Conservation (phyloP, 176 grass and related monocot species). For the Ananas comosus region DNA sequence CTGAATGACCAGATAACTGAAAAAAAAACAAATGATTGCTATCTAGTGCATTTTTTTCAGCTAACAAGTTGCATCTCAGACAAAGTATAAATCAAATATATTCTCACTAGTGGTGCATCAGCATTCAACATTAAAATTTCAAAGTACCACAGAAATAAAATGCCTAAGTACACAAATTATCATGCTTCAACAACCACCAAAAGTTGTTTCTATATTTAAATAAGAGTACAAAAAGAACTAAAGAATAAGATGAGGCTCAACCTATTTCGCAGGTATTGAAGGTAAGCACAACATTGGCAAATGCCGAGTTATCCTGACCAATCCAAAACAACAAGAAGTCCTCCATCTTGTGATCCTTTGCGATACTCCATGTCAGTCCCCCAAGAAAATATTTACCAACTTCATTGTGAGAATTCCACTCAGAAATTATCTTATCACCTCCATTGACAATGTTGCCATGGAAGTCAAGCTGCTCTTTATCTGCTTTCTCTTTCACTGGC, state of each 20-base stretch:
- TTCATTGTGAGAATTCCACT: constrained; percentile 30
- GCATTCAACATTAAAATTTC: too few species aligned
- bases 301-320: constrained; percentile 72
- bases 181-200: too few species aligned
- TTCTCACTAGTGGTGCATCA: too few species aligned
- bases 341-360: constrained; percentile 46
- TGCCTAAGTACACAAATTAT: too few species aligned
- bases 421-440: constrained; percentile 26
- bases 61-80: too few species aligned
- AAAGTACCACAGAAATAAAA: too few species aligned
- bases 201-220: too few species aligned
- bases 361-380: constrained; percentile 56
- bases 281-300: constrained; percentile 78
- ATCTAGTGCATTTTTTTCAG: too few species aligned
- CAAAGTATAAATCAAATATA: too few species aligned
- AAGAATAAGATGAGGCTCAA: constrained; percentile 18
- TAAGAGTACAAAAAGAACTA: background rate
- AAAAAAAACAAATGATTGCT: too few species aligned
- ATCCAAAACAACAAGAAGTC: constrained; percentile 86
- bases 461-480: constrained; percentile 12
- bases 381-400: constrained; percentile 53
- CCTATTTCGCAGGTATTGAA: constrained; percentile 95
- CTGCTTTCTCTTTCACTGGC: constrained; percentile 28
- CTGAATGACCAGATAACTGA: too few species aligned
- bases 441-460: constrained; percentile 10